These are phyloP conservation scores for Chlorella sp. DNA, from an alignment of 139 green algal species.

Conservation along the genomic window DNA sequence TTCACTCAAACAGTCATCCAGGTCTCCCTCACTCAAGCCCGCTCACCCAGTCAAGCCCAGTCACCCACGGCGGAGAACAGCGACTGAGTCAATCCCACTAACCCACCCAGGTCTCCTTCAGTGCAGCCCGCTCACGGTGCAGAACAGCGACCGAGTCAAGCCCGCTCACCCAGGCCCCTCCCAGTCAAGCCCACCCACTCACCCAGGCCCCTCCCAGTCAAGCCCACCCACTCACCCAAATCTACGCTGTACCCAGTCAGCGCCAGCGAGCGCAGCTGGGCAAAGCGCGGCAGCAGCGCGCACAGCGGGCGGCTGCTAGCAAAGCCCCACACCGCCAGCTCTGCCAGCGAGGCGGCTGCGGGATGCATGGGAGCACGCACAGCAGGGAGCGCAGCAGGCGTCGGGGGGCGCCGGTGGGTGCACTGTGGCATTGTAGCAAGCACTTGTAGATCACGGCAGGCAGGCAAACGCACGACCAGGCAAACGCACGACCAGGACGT, in stretches of 20 bases:
- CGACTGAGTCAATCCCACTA: too few relatives aligned
- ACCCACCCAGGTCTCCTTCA: too few relatives aligned
- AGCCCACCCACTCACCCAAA: background rate
- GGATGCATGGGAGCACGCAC: background rate
- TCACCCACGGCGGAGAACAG: too few relatives aligned
- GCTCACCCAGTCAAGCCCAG: too few relatives aligned
- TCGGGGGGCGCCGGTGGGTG: background rate
- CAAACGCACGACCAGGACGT: too few relatives aligned
- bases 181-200: background rate
- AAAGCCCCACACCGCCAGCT: constrained; percentile 9
- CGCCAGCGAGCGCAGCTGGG: background rate
- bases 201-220: background rate
- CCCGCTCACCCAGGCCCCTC: too few relatives aligned
- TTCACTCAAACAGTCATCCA: too few relatives aligned
- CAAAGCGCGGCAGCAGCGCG: constrained; percentile 22
- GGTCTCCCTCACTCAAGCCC: too few relatives aligned
- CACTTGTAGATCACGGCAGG: too few relatives aligned
- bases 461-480: too few relatives aligned
- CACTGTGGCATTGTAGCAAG: background rate
- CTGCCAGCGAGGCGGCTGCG: background rate
- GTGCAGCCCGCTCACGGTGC: too few relatives aligned
- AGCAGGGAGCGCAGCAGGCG: background rate
- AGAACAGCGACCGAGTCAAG: too few relatives aligned
- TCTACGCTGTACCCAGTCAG: constrained; percentile 9
- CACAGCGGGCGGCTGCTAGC: constrained; percentile 18